These are phyloP conservation scores for Thelephora terrestris DNA, from an alignment of 1,284 basidiomycete genomes.

Conservation along the genomic window DNA sequence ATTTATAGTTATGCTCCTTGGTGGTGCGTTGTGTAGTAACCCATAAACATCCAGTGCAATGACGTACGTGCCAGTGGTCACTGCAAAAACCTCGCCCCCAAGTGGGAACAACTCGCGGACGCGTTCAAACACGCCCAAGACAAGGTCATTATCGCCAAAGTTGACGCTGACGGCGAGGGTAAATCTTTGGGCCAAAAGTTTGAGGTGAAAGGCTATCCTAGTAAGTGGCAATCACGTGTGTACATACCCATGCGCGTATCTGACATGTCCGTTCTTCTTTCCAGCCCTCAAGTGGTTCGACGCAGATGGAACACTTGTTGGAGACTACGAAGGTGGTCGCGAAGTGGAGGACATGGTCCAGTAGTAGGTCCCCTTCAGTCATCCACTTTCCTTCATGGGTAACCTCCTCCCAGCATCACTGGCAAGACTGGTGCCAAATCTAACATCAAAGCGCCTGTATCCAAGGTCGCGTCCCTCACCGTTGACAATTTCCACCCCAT, in stretches of 20 bases:
- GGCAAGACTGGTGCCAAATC: slow-evolving; percentile 74
- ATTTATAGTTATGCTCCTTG: slow-evolving; percentile 64
- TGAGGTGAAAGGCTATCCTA: slow-evolving; percentile 81
- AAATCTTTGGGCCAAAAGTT: slow-evolving; percentile 64
- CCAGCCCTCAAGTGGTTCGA: slow-evolving; percentile 89
- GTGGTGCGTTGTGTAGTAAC: slow-evolving; percentile 47
- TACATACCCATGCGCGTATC: slow-evolving; percentile 3
- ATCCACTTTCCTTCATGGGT: slow-evolving; percentile 3
- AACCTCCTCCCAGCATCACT: slow-evolving; percentile 43
- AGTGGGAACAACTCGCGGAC: slow-evolving; percentile 84
- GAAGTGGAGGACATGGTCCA: slow-evolving; percentile 70
- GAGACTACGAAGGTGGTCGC: slow-evolving; percentile 71
- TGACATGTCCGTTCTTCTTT: neutral
- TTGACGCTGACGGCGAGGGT: slow-evolving; percentile 86
- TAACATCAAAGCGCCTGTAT: slow-evolving; percentile 74
- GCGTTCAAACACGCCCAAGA: slow-evolving; percentile 70
- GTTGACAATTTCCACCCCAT: slow-evolving; percentile 67
- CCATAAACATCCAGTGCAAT: neutral
- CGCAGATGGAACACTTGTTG: slow-evolving; percentile 47
- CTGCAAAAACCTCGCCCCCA: slow-evolving; percentile 82
- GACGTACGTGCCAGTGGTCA: slow-evolving; percentile 49
- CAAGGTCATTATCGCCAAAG: slow-evolving; percentile 85
- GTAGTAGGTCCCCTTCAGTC: slow-evolving; percentile 45
- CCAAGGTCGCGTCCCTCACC: slow-evolving; percentile 63
- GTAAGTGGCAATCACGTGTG: slow-evolving; percentile 36